Conservation (phyloP, 2,329 filamentous ascomycete genomes). For the Colletotrichum sp. region DNA sequence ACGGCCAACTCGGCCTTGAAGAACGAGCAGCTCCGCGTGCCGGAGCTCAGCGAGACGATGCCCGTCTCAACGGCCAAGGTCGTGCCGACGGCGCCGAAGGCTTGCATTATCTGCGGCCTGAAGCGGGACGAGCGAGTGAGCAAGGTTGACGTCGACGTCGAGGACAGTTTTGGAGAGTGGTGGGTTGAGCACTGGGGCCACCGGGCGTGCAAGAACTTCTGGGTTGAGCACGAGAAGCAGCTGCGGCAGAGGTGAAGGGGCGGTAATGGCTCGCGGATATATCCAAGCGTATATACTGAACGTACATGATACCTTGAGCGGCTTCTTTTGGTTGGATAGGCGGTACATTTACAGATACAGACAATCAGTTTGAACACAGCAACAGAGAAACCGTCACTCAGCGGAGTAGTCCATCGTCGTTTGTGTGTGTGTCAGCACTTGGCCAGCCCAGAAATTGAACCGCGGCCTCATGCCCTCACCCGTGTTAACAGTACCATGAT, state of each 20-base stretch:
- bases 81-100: conserved; percentile 74
- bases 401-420: background rate
- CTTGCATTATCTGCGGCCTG: conserved; percentile 86
- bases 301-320: conserved; percentile 8
- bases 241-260: conserved; percentile 68
- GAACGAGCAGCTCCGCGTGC: conserved; percentile 56
- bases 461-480: background rate
- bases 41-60: conserved; percentile 75
- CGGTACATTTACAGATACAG: background rate
- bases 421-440: background rate
- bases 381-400: background rate
- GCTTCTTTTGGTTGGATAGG: background rate
- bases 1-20: conserved; percentile 58
- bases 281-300: background rate
- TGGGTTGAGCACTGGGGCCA: conserved; percentile 93
- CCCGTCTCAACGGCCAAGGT: conserved; percentile 71
- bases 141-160: conserved; percentile 77
- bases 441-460: background rate
- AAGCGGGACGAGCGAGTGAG: conserved; percentile 84
- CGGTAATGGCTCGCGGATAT: background rate
- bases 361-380: background rate
- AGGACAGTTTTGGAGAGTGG: conserved; percentile 96
- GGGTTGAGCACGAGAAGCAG: conserved; percentile 75
- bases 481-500: background rate
- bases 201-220: conserved; percentile 81